These are phyloP conservation scores for Picochlorum sp. DNA, from an alignment of 139 green algal species.

Conservation along the genomic window DNA sequence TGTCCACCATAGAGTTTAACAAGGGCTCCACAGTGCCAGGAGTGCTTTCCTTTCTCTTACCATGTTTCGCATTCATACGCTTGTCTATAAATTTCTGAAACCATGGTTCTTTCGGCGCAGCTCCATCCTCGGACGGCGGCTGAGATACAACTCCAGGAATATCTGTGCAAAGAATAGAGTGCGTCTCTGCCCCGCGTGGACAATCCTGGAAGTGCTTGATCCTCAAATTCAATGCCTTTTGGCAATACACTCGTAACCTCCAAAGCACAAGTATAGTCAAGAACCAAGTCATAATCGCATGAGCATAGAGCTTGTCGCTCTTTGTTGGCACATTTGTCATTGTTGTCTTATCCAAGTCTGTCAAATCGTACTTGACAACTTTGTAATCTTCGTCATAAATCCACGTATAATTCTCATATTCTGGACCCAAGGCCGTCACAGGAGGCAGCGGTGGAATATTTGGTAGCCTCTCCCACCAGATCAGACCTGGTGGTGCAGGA, in stretches of 20 bases:
- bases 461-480: slow-evolving; percentile 34
- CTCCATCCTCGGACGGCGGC: neutral
- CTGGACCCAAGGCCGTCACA: neutral
- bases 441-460: slow-evolving; percentile 11
- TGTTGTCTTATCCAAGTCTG: slow-evolving; percentile 11
- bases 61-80: neutral
- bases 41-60: neutral
- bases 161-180: neutral
- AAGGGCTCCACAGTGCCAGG: neutral
- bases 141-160: neutral
- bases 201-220: neutral
- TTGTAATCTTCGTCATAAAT: slow-evolving; percentile 5
- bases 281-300: slow-evolving; percentile 1
- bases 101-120: too few relatives aligned
- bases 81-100: neutral
- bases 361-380: slow-evolving; percentile 5
- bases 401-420: neutral
- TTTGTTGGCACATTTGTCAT: neutral
- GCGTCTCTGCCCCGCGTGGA: slow-evolving; percentile 1
- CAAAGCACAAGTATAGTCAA: neutral
- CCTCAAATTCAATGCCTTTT: slow-evolving; percentile 3
- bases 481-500: slow-evolving; percentile 29
- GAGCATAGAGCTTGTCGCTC: neutral
- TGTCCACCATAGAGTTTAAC: neutral
- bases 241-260: neutral